phyloP scores from a whole-genome alignment of 306 rosid genomes.

The Trichosanthes cucumerina region DNA sequence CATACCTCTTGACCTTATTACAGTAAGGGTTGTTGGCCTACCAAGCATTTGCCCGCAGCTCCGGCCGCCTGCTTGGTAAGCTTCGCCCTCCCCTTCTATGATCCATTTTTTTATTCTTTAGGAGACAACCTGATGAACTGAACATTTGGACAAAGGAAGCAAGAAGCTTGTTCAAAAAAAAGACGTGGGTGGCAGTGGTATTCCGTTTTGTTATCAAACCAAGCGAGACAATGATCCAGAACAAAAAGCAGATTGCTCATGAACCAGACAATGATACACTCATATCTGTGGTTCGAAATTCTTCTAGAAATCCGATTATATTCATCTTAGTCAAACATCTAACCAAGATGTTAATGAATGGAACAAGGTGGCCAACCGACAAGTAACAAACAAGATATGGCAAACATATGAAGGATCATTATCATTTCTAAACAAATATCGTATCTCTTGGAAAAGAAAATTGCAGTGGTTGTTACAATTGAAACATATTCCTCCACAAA shows the following conservation, averaged over 20 bases:
- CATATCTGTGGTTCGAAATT: background rate
- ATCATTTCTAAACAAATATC: background rate
- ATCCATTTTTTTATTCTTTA: too few species aligned
- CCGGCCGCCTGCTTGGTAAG: too few species aligned
- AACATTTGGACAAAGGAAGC: too few species aligned
- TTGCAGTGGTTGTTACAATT: conserved; percentile 19
- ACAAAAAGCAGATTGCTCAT: background rate
- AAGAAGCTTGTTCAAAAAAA: too few species aligned
- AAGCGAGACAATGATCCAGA: too few species aligned
- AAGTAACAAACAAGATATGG: background rate
- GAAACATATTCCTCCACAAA: conserved; percentile 14
- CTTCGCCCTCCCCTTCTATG: too few species aligned
- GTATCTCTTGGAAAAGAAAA: background rate
- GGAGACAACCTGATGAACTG: too few species aligned
- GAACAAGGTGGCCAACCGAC: background rate
- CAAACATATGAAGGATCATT: background rate
- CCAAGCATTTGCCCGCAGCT: too few species aligned
- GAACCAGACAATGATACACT: background rate
- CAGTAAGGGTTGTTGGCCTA: too few species aligned
- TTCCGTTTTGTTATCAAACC: too few species aligned
- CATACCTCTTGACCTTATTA: too few species aligned
- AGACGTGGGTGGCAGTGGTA: too few species aligned
- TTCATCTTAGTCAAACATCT: background rate
- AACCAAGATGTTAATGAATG: background rate
- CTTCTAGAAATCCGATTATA: background rate